Base-by-base conservation (phyloP, 2,329 filamentous ascomycete genomes). In the Lachnellula occidentalis region DNA sequence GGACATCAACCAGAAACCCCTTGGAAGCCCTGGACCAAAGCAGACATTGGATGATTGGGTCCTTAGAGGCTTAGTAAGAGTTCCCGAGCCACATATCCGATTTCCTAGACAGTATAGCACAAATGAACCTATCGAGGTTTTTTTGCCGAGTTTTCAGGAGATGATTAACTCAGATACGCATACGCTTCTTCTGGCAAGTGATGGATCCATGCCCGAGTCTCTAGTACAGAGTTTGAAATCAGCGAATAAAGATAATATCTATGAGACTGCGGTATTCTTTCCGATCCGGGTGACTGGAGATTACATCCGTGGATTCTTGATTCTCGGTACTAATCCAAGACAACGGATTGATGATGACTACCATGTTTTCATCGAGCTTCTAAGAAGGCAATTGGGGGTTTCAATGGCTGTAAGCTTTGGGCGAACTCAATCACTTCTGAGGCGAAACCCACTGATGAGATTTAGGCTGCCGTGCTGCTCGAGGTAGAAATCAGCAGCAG, bases 331-430 rank as follows among this genome's bases (percentile, higher is more conserved):
- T 11, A 90, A 90, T 63, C 85, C 87, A 6, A 74, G 85, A 45
- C 75, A 85, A 43, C 85, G 85, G 0, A 89, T 87, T 58, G 87
- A 90, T 63, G 83, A 86, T 56, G 85, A 88, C 58, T 90, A 90
- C 63, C 78, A 78, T 42, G 77, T 88, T 8, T 89, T 87, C 61
- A 77, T 88, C 27, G 82, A 75, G 12, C 68, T 80, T 7, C 65
- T 79, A 36, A 73, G 69, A 45, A 75, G 78, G 56, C 88, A 75
- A 64, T 70, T 89, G 6, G 82, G 82, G 0, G 87, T 83, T 1
- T 85, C 83, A 0, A 72, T 89, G 47, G 86, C 86, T 5, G 53
- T 48, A 51, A 51, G 51, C 34, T 42, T 15, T 5, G 6, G 5
- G 11, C 15, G 19, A 17, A 15, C 19, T 2, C 4, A 12, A 12